Evolutionary conservation across 768 basidiomycete genomes (phyloP).

Genomic region (Mycena rebaudengoi): DNA sequence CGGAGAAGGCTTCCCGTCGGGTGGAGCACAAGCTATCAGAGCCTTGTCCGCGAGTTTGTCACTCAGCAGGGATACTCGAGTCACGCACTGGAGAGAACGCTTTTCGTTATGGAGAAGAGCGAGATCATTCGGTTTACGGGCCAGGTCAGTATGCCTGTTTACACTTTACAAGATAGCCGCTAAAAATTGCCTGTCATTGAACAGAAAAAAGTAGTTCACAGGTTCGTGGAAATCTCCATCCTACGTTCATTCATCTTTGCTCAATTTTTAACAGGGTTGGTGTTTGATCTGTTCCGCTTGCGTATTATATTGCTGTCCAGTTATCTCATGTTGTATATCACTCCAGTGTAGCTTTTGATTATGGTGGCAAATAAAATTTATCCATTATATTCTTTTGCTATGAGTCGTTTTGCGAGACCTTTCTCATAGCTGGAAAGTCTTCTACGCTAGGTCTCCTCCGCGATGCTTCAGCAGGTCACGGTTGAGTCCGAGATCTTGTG

Average conservation of each 20-base stretch:
- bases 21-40: conserved; percentile 97
- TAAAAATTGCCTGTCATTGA: not conserved
- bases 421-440: too few species aligned
- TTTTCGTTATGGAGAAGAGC: conserved; percentile 93
- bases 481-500: too few species aligned
- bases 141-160: conserved; percentile 84
- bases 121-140: conserved; percentile 95
- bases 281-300: conserved; percentile 15
- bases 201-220: conserved; percentile 15
- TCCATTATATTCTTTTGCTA: too few species aligned
- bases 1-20: conserved; percentile 87
- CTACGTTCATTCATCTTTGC: conserved; percentile 45
- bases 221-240: not conserved
- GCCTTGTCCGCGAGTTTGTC: conserved; percentile 90
- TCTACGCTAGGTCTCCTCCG: too few species aligned
- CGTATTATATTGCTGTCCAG: not conserved
- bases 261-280: conserved; percentile 43
- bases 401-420: too few species aligned
- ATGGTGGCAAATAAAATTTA: too few species aligned
- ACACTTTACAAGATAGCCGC: not conserved
- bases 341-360: too few species aligned
- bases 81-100: conserved; percentile 90
- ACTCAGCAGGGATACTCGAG: conserved; percentile 91
- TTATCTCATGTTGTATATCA: not conserved
- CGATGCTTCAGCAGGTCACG: too few species aligned